Base-by-base conservation (phyloP, 805 yeast genomes). In the Lipomyces lipofer region DNA sequence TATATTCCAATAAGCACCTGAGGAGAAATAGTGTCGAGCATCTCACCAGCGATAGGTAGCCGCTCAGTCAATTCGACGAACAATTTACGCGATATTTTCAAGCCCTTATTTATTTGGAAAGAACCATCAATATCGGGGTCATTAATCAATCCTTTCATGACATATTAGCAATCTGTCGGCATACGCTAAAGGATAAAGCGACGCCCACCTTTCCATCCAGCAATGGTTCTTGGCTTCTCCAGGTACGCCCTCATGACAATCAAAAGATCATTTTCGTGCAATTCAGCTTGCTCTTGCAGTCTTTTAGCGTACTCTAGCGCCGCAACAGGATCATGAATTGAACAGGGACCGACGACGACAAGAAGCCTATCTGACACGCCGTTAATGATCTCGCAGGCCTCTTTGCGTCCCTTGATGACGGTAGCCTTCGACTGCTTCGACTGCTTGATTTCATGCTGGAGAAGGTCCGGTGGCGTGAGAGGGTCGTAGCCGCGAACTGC, bases 171-270 rank as follows among this genome's bases (percentile, higher is more conserved):
- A n/a, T n/a, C n/a, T n/a, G n/a, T n/a, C 19, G 28, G 5, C 29
- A 6, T 19, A 15, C 5, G 6, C 15, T 7, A 5, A 29, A 44
- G 4, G 17, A 9, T 25, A 13, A 4, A 28, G 27, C 17, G 4
- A 44, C 5, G 15, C 44, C 13, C n/a, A 33, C 99, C 99, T 75
- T 92, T 92, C 99, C 99, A 92, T 56, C 99, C 99, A 43, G 94
- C 98, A 27, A 98, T 92, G 48, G 99, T 92, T 75, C 99, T 84
- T 65, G 99, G 99, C 74, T 92, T 92, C 72, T 92, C 99, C 67
- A 94, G 78, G 76, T 94, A 94, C 2, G 98, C 98, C 75, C 99
- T 84, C 99, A 94, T 94, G 59, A 94, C 85, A 55, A 94, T 84
- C 53, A 84, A 81, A 56, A 94, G 78, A 64, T 92, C 97, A 45